Evolutionary conservation across 768 basidiomycete species (phyloP).

Genomic region (Pluteus cervinus): DNA sequence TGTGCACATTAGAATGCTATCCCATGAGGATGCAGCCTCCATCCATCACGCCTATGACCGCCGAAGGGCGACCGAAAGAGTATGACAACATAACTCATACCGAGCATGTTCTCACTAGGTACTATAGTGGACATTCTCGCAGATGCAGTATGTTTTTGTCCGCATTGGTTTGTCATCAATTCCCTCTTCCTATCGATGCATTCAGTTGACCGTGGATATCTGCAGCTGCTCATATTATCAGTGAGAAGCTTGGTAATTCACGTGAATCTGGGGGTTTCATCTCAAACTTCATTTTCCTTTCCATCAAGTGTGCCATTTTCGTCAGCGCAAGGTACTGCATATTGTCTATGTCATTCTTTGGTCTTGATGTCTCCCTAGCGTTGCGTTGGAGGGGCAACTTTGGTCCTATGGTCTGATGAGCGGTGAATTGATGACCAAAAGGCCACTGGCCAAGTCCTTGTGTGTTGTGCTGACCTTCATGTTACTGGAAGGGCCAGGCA

Average conservation of each 20-base stretch:
- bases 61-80: no score
- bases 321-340: constrained; percentile 74
- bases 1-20: no score
- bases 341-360: neutral
- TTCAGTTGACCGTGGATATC: no score
- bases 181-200: no score
- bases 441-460: constrained; percentile 82
- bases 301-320: constrained; percentile 70
- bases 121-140: no score
- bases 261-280: constrained; percentile 61
- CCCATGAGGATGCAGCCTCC: no score
- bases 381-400: constrained; percentile 83
- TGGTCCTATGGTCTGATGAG: constrained; percentile 79
- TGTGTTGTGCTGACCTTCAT: constrained; percentile 83
- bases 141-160: no score
- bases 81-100: no score
- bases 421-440: constrained; percentile 69
- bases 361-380: constrained; percentile 30
- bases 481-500: constrained; percentile 76
- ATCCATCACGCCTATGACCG: no score
- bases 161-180: no score
- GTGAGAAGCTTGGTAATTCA: constrained; percentile 60
- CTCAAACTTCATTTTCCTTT: constrained; percentile 57
- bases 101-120: no score
- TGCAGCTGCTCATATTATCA: constrained; percentile 76